Percentiles rank a stretch among this genome's conserved stretches.
These are phyloP conservation scores for Clavispora fructus DNA, from an alignment of 805 yeast genomes.

Conservation along the genomic window DNA sequence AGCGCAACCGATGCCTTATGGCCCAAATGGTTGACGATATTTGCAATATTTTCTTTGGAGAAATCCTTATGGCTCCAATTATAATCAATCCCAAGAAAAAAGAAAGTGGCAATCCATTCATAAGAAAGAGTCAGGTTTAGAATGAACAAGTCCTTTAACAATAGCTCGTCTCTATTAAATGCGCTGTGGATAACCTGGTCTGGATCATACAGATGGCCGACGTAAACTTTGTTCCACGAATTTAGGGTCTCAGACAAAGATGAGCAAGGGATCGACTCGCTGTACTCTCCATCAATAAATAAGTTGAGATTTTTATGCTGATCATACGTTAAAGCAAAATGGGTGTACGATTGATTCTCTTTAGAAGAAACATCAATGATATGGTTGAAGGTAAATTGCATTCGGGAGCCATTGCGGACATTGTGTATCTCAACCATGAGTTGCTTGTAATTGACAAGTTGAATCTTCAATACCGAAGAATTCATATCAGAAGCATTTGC, in stretches of 20 bases:
- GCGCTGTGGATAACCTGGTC: slow-evolving; percentile 1
- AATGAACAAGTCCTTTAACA: slow-evolving; percentile 35
- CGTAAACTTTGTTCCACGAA: slow-evolving; percentile 32
- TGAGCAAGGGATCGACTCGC: slow-evolving; percentile 38
- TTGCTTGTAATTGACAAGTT: slow-evolving; percentile 25
- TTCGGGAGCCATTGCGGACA: slow-evolving; percentile 18
- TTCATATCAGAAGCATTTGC: slow-evolving; percentile 21
- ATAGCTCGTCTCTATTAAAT: slow-evolving; percentile 20
- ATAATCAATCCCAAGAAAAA: slow-evolving; percentile 41
- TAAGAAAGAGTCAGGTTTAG: slow-evolving; percentile 31
- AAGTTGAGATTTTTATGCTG: slow-evolving; percentile 35
- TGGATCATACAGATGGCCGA: slow-evolving; percentile 18
- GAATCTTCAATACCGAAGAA: slow-evolving; percentile 23
- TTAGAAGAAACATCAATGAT: slow-evolving; percentile 9
- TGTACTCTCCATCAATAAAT: slow-evolving; percentile 46
- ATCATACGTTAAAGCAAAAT: slow-evolving; percentile 35
- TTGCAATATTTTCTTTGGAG: slow-evolving; percentile 29
- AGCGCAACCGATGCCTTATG: slow-evolving; percentile 32
- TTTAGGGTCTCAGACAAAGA: slow-evolving; percentile 21
- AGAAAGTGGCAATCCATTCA: slow-evolving; percentile 51
- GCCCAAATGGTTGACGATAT: slow-evolving; percentile 36
- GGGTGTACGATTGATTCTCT: slow-evolving; percentile 21
- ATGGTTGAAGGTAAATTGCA: slow-evolving; percentile 33
- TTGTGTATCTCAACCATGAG: slow-evolving; percentile 26
- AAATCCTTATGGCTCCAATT: slow-evolving; percentile 43